Evolutionary conservation across 164 flowering plant genomes (phyloP).

Genomic region (Buxus sempervirens): DNA sequence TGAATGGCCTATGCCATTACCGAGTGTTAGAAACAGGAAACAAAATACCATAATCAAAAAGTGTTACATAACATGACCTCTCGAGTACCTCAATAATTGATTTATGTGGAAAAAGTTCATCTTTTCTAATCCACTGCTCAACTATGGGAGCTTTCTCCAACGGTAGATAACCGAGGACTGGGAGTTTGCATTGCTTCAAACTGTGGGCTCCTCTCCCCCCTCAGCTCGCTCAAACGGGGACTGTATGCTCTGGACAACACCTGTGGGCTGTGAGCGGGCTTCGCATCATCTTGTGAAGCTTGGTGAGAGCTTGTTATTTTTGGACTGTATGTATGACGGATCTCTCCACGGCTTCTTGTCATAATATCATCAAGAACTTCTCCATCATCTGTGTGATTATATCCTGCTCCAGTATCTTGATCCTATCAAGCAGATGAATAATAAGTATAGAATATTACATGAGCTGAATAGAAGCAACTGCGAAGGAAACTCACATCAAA

Average conservation of each 20-base stretch:
- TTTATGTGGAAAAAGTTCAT: slow-evolving; percentile 11
- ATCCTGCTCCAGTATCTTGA: slow-evolving; percentile 40
- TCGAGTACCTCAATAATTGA: slow-evolving; percentile 33
- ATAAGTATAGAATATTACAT: neutral
- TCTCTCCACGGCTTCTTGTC: slow-evolving; percentile 91
- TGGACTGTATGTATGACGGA: slow-evolving; percentile 67
- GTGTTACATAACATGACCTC: slow-evolving; percentile 37
- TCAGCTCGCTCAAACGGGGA: slow-evolving; percentile 42
- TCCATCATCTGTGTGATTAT: slow-evolving; percentile 36
- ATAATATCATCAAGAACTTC: slow-evolving; percentile 80
- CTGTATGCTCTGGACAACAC: slow-evolving; percentile 36
- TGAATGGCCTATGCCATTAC: neutral
- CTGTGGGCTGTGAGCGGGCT: slow-evolving; percentile 48
- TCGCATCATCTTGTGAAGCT: slow-evolving; percentile 37
- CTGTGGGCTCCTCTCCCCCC: slow-evolving; percentile 36
- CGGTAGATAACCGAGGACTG: slow-evolving; percentile 56
- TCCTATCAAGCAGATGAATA: slow-evolving; percentile 34
- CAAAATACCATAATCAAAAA: slow-evolving; percentile 5
- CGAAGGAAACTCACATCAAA: slow-evolving; percentile 50
- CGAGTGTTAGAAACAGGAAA: slow-evolving; percentile 18
- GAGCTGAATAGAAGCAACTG: slow-evolving; percentile 1
- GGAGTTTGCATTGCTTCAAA: slow-evolving; percentile 37
- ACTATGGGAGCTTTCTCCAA: slow-evolving; percentile 36
- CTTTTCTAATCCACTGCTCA: slow-evolving; percentile 28
- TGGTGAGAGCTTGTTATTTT: slow-evolving; percentile 67